Evolutionary conservation across 2,329 filamentous ascomycete species (phyloP), one percentile per base, ranked within the genome.

Genomic region (Plectosphaerella sp.): DNA sequence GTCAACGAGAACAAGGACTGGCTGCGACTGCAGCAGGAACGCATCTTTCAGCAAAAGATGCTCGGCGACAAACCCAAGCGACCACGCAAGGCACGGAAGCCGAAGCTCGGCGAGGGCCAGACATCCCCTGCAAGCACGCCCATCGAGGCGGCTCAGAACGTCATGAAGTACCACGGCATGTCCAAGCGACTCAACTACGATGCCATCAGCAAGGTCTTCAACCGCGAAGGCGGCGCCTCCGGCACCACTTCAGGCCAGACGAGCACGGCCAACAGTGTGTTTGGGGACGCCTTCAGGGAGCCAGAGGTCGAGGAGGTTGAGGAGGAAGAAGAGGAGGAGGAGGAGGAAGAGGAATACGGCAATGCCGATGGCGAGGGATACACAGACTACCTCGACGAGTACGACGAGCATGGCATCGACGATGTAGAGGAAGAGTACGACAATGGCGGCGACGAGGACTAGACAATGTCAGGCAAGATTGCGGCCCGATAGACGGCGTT

Each of bases 1-100:
- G 85, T 96, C 43, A 92, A 93, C 54, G 86, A 92, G 65, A 97
- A 99, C 69, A 91, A 94, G 66, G 91, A 95, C 59, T 99, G 92
- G 82, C 77, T 99, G 39, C 88, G 93, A 9, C 82, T 85, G 47
- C 88, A 95, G 64, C 91, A 97, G 64, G 84, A 89, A 54, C 96
- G 94, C 68, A 78, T 88, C 7, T 87, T 95, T 52, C 82, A 88
- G 39, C 82, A 85, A 54, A 89, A 91, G 67, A 73, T 82, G 56
- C 81, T 80, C 54, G 78, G 77, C 10, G 78, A 71, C 61, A 74
- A 68, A 58, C 79, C 75, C 52, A 88, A 78, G 70, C 79, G 76
- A 52, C 78, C 72, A n/a, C 75, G 82, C 22, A 79, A 79, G 50
- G 74, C 79, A 24, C 72, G 75, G 54, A 79, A 79, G 70, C 79